Percentiles rank a stretch among this genome's conserved stretches.
Conservation (phyloP, 140 eudicot genomes). For the Stevia rebaudiana region DNA sequence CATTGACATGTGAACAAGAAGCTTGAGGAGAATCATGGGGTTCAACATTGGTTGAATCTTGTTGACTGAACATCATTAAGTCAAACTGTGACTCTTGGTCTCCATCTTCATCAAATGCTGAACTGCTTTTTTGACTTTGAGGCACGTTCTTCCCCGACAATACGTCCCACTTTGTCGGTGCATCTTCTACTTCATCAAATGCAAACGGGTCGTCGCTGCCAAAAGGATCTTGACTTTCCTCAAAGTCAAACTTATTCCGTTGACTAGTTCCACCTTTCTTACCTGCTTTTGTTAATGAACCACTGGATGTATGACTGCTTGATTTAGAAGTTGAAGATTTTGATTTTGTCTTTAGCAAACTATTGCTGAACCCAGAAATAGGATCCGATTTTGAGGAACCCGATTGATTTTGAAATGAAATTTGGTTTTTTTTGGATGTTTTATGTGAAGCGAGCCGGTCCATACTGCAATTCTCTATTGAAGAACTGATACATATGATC, state of each 20-base stretch:
- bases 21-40: conserved; percentile 36
- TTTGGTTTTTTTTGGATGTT: conserved; percentile 23
- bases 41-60: conserved; percentile 47
- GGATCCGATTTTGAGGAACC: conserved; percentile 28
- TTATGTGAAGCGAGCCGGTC: conserved; percentile 36
- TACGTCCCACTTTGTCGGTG: conserved; percentile 76
- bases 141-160: conserved; percentile 36
- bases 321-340: conserved; percentile 44
- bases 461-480: conserved; percentile 42
- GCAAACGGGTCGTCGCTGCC: conserved; percentile 89
- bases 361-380: conserved; percentile 22
- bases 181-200: conserved; percentile 63
- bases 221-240: conserved; percentile 75
- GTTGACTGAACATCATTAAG: conserved; percentile 34
- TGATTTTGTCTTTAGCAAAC: conserved; percentile 36
- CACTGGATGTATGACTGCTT: conserved; percentile 31
- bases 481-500: conserved; percentile 38
- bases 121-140: conserved; percentile 37
- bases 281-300: conserved; percentile 31
- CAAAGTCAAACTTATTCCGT: conserved; percentile 28
- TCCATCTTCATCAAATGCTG: conserved; percentile 32
- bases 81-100: conserved; percentile 23
- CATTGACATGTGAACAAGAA: conserved; percentile 52
- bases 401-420: conserved; percentile 23
- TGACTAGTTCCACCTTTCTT: conserved; percentile 30